These are phyloP conservation scores for Sinapis alba DNA, from an alignment of 441 rosid species.

Conservation along the genomic window DNA sequence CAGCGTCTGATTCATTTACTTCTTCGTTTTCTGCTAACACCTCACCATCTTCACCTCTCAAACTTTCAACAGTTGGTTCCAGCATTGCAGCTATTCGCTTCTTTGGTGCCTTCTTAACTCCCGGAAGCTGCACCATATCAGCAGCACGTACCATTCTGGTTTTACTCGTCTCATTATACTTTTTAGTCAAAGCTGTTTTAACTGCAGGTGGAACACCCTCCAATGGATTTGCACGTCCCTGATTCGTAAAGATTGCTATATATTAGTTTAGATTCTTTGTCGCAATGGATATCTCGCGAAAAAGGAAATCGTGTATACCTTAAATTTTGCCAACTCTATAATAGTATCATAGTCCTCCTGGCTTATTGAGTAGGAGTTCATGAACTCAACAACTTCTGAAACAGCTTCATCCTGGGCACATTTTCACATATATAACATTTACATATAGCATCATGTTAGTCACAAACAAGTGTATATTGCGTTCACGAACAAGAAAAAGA, in stretches of 20 bases:
- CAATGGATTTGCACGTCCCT: conserved; percentile 86
- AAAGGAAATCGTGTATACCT: conserved; percentile 47
- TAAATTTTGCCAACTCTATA: conserved; percentile 78
- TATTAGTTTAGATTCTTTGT: conserved; percentile 17
- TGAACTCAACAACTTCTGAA: conserved; percentile 81
- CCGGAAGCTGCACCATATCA: conserved; percentile 85
- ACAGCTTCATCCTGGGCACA: conserved; percentile 87
- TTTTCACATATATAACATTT: conserved; percentile 6
- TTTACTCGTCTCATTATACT: conserved; percentile 75
- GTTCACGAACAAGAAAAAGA: conserved; percentile 1
- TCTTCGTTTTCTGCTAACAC: conserved; percentile 58
- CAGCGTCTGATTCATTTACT: conserved; percentile 64
- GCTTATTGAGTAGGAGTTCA: conserved; percentile 84
- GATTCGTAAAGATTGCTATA: conserved; percentile 28
- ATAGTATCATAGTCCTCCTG: conserved; percentile 89
- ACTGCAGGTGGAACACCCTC: conserved; percentile 84
- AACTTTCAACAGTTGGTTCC: conserved; percentile 66
- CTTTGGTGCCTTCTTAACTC: conserved; percentile 77
- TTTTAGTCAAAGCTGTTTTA: conserved; percentile 87
- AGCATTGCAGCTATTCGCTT: conserved; percentile 80
- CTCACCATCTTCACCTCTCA: conserved; percentile 68
- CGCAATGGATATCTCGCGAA: not conserved
- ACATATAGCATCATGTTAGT: not conserved
- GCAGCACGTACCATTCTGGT: conserved; percentile 81
- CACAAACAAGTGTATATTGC: conserved; percentile 7